phyloP scores from a whole-genome alignment of 2,329 filamentous ascomycete species.

The Pseudonectria foliicola region DNA sequence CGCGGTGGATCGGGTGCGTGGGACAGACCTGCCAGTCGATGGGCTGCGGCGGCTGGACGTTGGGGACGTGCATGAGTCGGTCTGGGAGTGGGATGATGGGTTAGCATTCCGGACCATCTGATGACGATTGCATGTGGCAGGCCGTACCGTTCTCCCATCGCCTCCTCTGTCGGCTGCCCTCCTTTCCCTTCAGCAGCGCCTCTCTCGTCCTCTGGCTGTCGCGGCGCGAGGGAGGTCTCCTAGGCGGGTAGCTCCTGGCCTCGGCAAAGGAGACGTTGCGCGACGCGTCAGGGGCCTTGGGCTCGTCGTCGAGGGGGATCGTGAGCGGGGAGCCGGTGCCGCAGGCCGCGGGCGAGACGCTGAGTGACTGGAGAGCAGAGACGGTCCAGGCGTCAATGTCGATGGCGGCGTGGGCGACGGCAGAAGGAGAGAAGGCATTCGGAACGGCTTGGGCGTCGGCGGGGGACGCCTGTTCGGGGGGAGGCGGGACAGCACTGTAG shows the following conservation, averaged over 20 bases:
- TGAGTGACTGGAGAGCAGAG: constrained; percentile 48
- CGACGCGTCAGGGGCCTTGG: constrained; percentile 8
- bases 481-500: constrained; percentile 46
- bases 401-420: constrained; percentile 25
- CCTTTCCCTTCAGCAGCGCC: constrained; percentile 76
- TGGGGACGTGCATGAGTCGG: constrained; percentile 77
- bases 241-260: constrained; percentile 28
- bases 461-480: constrained; percentile 28
- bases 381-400: constrained; percentile 64
- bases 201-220: constrained; percentile 60
- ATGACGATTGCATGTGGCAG: constrained; percentile 1
- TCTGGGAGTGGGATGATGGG: constrained; percentile 44
- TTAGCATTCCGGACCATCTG: constrained; percentile 1
- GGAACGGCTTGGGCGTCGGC: no score
- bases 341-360: constrained; percentile 47
- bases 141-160: constrained; percentile 88
- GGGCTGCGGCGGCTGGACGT: constrained; percentile 73
- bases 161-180: constrained; percentile 77
- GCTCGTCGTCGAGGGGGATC: constrained; percentile 64
- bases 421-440: constrained; percentile 11
- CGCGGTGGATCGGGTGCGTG: constrained; percentile 67
- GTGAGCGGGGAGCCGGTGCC: constrained; percentile 59
- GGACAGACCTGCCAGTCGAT: constrained; percentile 78
- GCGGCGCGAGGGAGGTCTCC: constrained; percentile 39
- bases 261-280: constrained; percentile 15